These are phyloP conservation scores for Besnoitia besnoiti DNA, from an alignment of 169 alveolate genomes.

Conservation along the genomic window DNA sequence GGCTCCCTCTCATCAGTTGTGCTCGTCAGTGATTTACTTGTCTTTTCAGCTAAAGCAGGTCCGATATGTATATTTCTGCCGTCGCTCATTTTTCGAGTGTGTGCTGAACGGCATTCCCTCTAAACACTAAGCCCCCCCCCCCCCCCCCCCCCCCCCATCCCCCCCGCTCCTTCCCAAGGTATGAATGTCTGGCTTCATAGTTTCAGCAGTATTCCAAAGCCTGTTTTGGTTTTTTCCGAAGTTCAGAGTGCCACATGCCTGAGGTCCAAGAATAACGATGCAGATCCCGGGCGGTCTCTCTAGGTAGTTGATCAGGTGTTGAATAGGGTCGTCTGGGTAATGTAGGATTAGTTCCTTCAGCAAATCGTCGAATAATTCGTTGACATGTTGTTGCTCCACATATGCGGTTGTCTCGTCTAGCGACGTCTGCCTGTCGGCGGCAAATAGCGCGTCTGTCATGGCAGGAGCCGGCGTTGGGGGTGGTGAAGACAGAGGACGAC, in stretches of 20 bases:
- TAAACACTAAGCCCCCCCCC: too few relatives aligned
- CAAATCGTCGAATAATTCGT: conserved; percentile 8
- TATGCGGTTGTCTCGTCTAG: conserved; percentile 2
- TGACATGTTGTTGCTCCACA: conserved; percentile 4
- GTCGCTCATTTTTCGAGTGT: too few relatives aligned
- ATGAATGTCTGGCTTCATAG: background rate
- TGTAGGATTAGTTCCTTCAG: background rate
- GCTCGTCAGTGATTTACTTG: too few relatives aligned
- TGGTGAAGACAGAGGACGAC: background rate
- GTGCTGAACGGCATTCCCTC: too few relatives aligned
- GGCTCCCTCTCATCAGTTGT: too few relatives aligned
- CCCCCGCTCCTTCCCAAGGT: background rate
- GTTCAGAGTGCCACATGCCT: background rate
- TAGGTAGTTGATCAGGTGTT: conserved; percentile 15
- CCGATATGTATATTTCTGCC: too few relatives aligned
- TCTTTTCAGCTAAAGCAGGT: too few relatives aligned
- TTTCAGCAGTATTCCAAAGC: background rate
- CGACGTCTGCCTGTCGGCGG: background rate
- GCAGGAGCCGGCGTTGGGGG: background rate
- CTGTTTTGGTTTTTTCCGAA: background rate
- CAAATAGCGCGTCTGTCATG: background rate
- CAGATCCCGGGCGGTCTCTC: conserved; percentile 7
- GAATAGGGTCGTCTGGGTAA: conserved; percentile 11
- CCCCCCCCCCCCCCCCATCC: background rate
- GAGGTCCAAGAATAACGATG: conserved; percentile 21